Base-by-base conservation (phyloP, 768 basidiomycete genomes). In the Rhizopogon vinicolor region DNA sequence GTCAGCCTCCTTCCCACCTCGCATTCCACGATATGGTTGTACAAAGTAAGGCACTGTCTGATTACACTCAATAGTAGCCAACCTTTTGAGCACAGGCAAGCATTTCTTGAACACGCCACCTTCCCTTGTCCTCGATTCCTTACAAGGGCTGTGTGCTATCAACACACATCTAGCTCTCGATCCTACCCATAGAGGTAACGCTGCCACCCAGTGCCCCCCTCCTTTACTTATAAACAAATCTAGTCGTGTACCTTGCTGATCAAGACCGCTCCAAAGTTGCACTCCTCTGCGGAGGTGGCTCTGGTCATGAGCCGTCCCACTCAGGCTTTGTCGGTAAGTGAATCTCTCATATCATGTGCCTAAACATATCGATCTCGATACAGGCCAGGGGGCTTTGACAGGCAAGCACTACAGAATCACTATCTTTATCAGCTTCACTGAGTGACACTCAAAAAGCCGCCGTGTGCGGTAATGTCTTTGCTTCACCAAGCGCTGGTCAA, bases 241-340 rank as follows among this genome's bases (percentile, higher is more conserved):
- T 62, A 88, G 91, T 89, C 52, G 76, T 92, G 41, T 84, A 86
- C 62, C 70, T 82, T 51, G 72, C 80, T 25, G 60, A 71, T n/a
- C 78, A 70, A 33, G 82, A 87, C 66, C 78, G 73, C 54, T 78
- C 80, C 22, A 84, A 84, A 65, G 92, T 93, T 42, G 81, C 87
- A 2, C 74, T 93, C 13, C 76, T 93, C 62, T 91, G 88, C 62
- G 91, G 91, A 8, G 91, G 92, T 5, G 91, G 92, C 33, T 84
- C 87, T 25, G 91, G 95, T 5, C 95, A 97, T 65, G 95, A 97
- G 64, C 95, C 95, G 7, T 82, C 93, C 14, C 93, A 94, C 71
- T 83, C 91, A 5, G 89, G 84, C 2, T 94, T 89, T 62, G 93
- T 96, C n/a, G 93, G 92, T 87, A 58, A 60, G 78, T 66, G 42